A percentile compares a stretch with the other conserved stretches of the same genome.
These are phyloP conservation scores for Beverwykella pulmonaria DNA, from an alignment of 495 filamentous ascomycete genomes.

Conservation along the genomic window DNA sequence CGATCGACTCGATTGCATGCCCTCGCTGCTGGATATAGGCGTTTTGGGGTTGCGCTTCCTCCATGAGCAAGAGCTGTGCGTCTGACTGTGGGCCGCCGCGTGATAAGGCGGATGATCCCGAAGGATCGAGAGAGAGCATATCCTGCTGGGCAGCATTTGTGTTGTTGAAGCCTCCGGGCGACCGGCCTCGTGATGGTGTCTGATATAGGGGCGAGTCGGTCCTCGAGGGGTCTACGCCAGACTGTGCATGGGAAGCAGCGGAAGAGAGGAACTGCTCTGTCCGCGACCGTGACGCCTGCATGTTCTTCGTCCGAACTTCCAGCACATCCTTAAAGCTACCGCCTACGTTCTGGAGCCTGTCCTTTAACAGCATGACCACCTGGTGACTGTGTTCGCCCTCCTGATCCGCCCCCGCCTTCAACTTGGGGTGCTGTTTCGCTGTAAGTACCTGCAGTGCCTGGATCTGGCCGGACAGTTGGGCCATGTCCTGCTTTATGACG, in stretches of 20 bases:
- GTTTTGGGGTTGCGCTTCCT: constrained; percentile 83
- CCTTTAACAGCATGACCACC: constrained; percentile 89
- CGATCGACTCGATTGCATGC: constrained; percentile 95
- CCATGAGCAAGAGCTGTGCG: constrained; percentile 91
- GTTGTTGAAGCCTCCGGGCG: constrained; percentile 58
- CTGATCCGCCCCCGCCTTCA: constrained; percentile 62
- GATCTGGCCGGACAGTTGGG: constrained; percentile 85
- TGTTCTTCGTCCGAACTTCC: constrained; percentile 96
- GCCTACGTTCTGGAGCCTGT: constrained; percentile 90
- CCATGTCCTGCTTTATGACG: constrained; percentile 96
- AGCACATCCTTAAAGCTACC: constrained; percentile 97
- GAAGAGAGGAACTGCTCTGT: constrained; percentile 96
- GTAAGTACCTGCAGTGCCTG: constrained; percentile 74
- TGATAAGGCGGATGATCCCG: constrained; percentile 54
- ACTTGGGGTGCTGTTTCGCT: constrained; percentile 70
- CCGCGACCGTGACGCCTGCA: constrained; percentile 85
- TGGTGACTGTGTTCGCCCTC: constrained; percentile 98
- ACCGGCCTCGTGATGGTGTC: constrained; percentile 67
- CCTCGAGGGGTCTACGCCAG: constrained; percentile 49
- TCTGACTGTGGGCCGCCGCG: constrained; percentile 61
- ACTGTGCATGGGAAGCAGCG: constrained; percentile 73
- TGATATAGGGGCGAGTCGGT: constrained; percentile 84
- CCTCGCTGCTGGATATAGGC: constrained; percentile 90
- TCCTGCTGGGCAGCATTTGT: constrained; percentile 59
- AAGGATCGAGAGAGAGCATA: constrained; percentile 80